A percentile compares a stretch with the other conserved stretches of the same genome.
Evolutionary conservation across 2,329 filamentous ascomycete species (phyloP).

Genomic region (Monilinia vaccinii-corymbosi): DNA sequence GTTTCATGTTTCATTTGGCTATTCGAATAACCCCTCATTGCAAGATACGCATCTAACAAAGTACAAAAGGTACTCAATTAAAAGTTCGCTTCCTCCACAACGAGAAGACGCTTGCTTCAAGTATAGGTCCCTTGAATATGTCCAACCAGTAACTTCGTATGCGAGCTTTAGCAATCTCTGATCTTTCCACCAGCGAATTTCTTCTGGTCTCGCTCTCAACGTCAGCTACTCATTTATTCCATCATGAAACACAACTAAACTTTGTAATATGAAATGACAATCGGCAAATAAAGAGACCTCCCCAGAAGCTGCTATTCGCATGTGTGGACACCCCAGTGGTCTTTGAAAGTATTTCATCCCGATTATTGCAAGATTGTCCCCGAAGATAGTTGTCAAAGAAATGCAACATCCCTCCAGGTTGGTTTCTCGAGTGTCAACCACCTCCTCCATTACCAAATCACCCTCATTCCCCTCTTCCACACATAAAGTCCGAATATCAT

Average conservation of each 20-base stretch:
- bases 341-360: neutral
- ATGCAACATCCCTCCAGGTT: slow-evolving; percentile 6
- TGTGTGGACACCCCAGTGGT: slow-evolving; percentile 14
- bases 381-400: slow-evolving; percentile 5
- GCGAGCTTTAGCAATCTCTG: neutral
- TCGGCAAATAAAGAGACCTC: slow-evolving; percentile 21
- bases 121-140: neutral
- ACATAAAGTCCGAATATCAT: neutral
- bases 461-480: neutral
- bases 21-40: neutral
- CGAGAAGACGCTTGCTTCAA: neutral
- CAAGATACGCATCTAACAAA: neutral
- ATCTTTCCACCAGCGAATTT: neutral
- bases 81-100: neutral
- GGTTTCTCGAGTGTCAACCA: neutral
- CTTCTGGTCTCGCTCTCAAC: neutral
- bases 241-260: neutral
- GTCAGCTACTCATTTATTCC: neutral
- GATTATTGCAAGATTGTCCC: slow-evolving; percentile 9
- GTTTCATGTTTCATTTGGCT: slow-evolving; percentile 4
- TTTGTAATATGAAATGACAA: slow-evolving; percentile 3
- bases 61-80: neutral
- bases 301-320: slow-evolving; percentile 28
- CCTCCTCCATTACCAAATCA: slow-evolving; percentile 1
- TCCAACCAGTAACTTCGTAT: neutral